A percentile compares a stretch with the other conserved stretches of the same genome.
phyloP scores from a whole-genome alignment of 805 yeast species.

The Candida xiaguanensis region DNA sequence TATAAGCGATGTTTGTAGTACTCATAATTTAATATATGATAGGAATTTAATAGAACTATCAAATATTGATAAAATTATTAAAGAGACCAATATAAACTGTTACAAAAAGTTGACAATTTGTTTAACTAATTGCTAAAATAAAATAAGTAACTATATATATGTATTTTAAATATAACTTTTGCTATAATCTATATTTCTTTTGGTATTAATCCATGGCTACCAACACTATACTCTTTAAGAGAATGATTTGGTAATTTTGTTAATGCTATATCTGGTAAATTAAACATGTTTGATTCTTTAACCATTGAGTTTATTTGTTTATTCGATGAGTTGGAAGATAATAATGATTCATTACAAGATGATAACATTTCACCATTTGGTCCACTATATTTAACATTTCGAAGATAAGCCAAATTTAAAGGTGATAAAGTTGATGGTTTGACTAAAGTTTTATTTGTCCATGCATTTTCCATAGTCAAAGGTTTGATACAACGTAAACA shows the following conservation, averaged over 20 bases:
- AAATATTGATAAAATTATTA: no score
- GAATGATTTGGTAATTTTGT: slow-evolving; percentile 28
- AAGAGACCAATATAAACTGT: no score
- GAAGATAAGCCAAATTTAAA: slow-evolving; percentile 19
- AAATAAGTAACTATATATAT: no score
- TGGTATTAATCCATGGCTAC: slow-evolving; percentile 36
- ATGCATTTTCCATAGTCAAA: slow-evolving; percentile 46
- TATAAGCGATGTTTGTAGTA: no score
- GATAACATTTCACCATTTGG: slow-evolving; percentile 6
- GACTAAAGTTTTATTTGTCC: slow-evolving; percentile 48
- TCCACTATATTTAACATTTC: slow-evolving; percentile 15
- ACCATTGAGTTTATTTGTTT: slow-evolving; percentile 11
- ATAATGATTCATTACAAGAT: neutral
- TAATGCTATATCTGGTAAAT: slow-evolving; percentile 23
- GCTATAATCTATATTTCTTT: no score
- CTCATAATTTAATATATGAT: no score
- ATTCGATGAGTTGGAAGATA: slow-evolving; percentile 17
- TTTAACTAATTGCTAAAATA: no score
- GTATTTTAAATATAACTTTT: no score
- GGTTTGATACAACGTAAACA: slow-evolving; percentile 57
- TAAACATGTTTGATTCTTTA: slow-evolving; percentile 16
- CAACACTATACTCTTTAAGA: slow-evolving; percentile 32
- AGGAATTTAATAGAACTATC: no score
- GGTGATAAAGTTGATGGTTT: slow-evolving; percentile 34
- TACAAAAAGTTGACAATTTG: no score